phyloP scores from a whole-genome alignment of 306 rosid genomes.

The Vigna radiata region DNA sequence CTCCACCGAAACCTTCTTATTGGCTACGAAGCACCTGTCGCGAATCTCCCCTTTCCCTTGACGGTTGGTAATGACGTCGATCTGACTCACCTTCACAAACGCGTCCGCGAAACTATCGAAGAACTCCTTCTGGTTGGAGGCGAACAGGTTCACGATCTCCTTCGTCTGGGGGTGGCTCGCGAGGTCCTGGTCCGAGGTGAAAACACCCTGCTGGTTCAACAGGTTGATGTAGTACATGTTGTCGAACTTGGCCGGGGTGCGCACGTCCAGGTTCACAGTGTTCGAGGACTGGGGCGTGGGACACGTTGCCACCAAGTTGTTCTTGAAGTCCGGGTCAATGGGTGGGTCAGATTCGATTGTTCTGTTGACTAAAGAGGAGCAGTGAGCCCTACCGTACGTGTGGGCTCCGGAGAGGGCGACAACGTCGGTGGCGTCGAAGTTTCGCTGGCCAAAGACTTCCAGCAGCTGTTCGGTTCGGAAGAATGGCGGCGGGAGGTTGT shows the following conservation, averaged over 20 bases:
- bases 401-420: constrained; percentile 75
- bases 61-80: constrained; percentile 52
- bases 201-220: constrained; percentile 59
- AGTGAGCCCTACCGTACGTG: constrained; percentile 57
- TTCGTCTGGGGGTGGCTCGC: constrained; percentile 41
- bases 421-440: constrained; percentile 51
- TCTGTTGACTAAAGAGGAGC: constrained; percentile 45
- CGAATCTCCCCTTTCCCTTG: constrained; percentile 54
- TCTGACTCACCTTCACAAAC: constrained; percentile 62
- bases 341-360: constrained; percentile 41
- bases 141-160: constrained; percentile 55
- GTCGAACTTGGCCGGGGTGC: constrained; percentile 54
- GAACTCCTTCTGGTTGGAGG: constrained; percentile 50
- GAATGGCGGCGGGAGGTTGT: constrained; percentile 51
- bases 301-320: constrained; percentile 27
- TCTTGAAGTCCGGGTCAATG: constrained; percentile 48
- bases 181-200: constrained; percentile 67
- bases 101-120: constrained; percentile 54
- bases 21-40: constrained; percentile 12
- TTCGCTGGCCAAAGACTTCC: not conserved
- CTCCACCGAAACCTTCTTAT: not conserved
- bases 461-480: constrained; percentile 38
- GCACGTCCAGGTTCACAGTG: constrained; percentile 47
- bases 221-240: constrained; percentile 68
- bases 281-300: not conserved